Base-by-base conservation (phyloP, 495 filamentous ascomycete species). In the Xylaria bambusicola region DNA sequence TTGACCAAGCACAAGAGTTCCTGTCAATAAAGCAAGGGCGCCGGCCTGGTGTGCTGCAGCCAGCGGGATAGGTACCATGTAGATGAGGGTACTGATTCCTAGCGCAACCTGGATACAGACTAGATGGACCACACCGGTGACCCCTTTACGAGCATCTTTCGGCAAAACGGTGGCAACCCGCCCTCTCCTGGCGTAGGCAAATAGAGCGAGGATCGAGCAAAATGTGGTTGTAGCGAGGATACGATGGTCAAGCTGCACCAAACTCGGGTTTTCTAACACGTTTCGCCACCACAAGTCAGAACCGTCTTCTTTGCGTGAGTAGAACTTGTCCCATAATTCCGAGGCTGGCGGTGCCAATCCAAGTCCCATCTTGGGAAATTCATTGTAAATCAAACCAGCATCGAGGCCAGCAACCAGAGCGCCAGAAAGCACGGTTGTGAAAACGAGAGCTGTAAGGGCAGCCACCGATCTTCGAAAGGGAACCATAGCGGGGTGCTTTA, bases 331-430 rank as follows among this genome's bases (percentile, higher is more conserved):
- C 66, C 91, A 91, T 8, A 98, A 84, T 71, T 98, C 94, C 0
- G 82, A 77, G 57, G 78, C 84, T 1, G 94, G 95, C 9, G 94
- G 94, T 2, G 88, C 78, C 29, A 92, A 79, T 1, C 91, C 91
- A 1, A 80, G 74, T 27, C 95, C 94, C 94, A 98, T 98, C 68
- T 82, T 90, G 1, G 95, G 95, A 69, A 98, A 97, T 66, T 98
- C 91, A 69, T 98, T 98, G 78, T 98, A 98, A 69, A 98, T 97
- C 15, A 98, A 77, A 12, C 94, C 94, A 13, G 94, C 94, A 67
- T 98, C 94, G 21, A 98, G 84, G 27, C 94, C 94, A 1, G 94
- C 94, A 26, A 98, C 94, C 6, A 98, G 81, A 12, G 86, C 94
- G 46, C 94, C 94, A 3, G 94, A 97, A 77, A 98, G 87, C 58